Percentiles rank a stretch among this genome's conserved stretches.
phyloP scores from a whole-genome alignment of 768 basidiomycete genomes.

The Boletus sp. region DNA sequence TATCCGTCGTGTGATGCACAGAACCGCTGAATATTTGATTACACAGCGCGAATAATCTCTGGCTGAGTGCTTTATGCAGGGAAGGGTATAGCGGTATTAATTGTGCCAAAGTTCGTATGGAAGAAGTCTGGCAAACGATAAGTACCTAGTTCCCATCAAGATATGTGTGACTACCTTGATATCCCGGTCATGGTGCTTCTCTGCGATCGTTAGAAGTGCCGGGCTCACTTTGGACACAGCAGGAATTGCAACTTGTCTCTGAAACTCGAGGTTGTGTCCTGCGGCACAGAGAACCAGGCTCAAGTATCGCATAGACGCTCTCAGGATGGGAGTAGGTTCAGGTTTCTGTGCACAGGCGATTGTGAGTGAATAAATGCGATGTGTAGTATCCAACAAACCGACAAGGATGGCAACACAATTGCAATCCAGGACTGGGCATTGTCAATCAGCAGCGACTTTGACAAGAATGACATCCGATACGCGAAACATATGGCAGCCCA shows the following conservation, averaged over 20 bases:
- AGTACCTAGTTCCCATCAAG: not conserved
- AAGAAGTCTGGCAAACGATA: conserved; percentile 40
- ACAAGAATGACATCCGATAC: conserved; percentile 58
- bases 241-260: conserved; percentile 72
- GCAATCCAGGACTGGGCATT: conserved; percentile 72
- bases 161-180: conserved; percentile 45
- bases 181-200: conserved; percentile 49
- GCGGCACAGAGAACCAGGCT: conserved; percentile 59
- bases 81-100: conserved; percentile 68
- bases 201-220: conserved; percentile 54
- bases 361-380: conserved; percentile 11
- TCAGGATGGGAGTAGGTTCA: conserved; percentile 58
- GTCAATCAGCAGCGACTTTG: conserved; percentile 62
- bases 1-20: conserved; percentile 40
- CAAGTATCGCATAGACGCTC: conserved; percentile 65
- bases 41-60: conserved; percentile 51
- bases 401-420: conserved; percentile 60
- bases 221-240: conserved; percentile 69
- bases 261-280: conserved; percentile 69
- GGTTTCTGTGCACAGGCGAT: conserved; percentile 51
- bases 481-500: conserved; percentile 84
- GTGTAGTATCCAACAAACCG: conserved; percentile 50
- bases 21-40: conserved; percentile 58
- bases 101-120: conserved; percentile 47
- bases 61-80: conserved; percentile 54